phyloP scores from a whole-genome alignment of 1,139 yeast species.

The Lodderomyces elongisporus region DNA sequence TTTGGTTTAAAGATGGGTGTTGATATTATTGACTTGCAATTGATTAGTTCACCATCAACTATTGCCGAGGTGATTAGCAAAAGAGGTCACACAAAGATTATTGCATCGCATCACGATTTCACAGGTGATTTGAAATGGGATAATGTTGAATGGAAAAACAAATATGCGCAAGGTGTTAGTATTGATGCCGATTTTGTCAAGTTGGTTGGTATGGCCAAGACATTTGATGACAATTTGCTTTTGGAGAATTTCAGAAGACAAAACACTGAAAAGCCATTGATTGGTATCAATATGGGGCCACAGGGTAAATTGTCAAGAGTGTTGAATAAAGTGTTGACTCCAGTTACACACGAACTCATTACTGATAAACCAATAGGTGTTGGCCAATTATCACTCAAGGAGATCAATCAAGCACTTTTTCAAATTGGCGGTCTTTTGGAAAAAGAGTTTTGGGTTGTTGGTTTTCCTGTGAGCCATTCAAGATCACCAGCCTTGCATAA shows the following conservation, averaged over 20 bases:
- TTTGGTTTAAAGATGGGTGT: slow-evolving; percentile 68
- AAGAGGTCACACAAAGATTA: slow-evolving; percentile 60
- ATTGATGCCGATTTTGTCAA: slow-evolving; percentile 72
- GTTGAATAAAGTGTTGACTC: slow-evolving; percentile 70
- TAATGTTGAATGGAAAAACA: slow-evolving; percentile 66
- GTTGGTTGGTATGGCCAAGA: slow-evolving; percentile 73
- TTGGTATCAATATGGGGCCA: slow-evolving; percentile 80
- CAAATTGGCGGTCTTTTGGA: slow-evolving; percentile 56
- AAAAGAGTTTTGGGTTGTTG: slow-evolving; percentile 71
- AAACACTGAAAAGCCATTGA: slow-evolving; percentile 57
- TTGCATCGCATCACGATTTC: slow-evolving; percentile 80
- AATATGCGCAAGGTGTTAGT: slow-evolving; percentile 61
- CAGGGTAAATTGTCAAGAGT: slow-evolving; percentile 77
- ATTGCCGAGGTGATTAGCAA: slow-evolving; percentile 26
- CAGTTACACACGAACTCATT: slow-evolving; percentile 66
- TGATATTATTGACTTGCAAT: slow-evolving; percentile 51
- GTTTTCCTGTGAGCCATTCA: slow-evolving; percentile 80
- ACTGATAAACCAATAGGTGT: slow-evolving; percentile 56
- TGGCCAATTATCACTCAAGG: slow-evolving; percentile 62
- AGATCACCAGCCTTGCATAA: slow-evolving; percentile 84
- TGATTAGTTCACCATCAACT: slow-evolving; percentile 35
- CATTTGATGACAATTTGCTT: slow-evolving; percentile 61
- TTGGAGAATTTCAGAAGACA: slow-evolving; percentile 62
- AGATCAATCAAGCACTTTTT: slow-evolving; percentile 57
- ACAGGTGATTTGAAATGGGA: slow-evolving; percentile 61